These are phyloP conservation scores for Macrotyloma uniflorum DNA, from an alignment of 306 rosid species.

Conservation along the genomic window DNA sequence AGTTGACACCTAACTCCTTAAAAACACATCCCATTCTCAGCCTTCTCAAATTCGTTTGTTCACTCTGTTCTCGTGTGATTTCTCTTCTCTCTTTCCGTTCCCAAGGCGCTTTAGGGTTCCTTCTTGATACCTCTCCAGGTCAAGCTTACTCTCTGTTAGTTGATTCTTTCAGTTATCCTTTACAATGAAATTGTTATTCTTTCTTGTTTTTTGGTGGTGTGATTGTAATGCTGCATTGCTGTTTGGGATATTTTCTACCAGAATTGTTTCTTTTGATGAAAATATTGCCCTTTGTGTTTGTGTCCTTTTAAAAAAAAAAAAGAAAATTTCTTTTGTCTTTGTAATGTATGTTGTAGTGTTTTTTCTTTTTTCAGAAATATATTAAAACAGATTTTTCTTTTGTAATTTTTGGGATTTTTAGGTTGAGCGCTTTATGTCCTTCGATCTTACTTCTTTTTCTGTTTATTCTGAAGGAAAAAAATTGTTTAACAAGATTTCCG, in stretches of 20 bases:
- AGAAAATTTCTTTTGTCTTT: background rate
- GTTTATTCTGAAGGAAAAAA: background rate
- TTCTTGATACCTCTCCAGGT: background rate
- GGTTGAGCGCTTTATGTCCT: background rate
- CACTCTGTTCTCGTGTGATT: background rate
- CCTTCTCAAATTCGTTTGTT: background rate
- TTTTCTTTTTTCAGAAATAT: too few species aligned
- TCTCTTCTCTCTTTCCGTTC: background rate
- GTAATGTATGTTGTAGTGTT: background rate
- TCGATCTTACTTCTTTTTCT: background rate
- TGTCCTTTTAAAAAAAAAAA: too few species aligned
- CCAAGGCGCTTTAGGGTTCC: background rate
- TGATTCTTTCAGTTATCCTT: background rate
- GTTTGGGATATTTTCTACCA: background rate
- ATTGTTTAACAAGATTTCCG: background rate
- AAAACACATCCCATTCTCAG: background rate
- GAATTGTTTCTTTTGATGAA: background rate
- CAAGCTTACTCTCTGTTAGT: background rate
- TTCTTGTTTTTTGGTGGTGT: background rate
- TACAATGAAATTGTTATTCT: background rate
- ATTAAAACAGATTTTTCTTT: background rate
- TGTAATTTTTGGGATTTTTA: background rate
- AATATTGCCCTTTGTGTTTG: too few species aligned
- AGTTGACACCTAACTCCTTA: background rate
- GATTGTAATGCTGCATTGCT: conserved; percentile 19